Evolutionary conservation across 805 yeast genomes (phyloP), one percentile per base, ranked within the genome.

Genomic region (Saturnispora diversa): DNA sequence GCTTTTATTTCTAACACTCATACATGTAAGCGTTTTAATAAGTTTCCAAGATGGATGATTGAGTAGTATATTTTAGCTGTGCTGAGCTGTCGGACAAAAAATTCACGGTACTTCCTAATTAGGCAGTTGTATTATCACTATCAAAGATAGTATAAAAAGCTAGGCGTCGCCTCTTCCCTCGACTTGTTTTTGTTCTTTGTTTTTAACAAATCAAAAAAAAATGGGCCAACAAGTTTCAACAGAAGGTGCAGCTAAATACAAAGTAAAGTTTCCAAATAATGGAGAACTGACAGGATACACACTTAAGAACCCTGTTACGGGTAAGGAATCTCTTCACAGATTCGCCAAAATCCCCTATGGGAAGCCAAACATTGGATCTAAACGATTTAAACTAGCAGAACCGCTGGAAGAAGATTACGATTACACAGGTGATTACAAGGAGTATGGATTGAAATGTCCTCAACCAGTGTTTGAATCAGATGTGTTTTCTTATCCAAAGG

Each of bases 261-360:
- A 34, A 5, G 37, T 52, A 5, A 15, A 35, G 11, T 52, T 54
- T 17, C 55, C 58, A 4, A 50, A 50, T 4, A 50, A 52, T 26
- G 65, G 65, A n/a, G 45, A 45, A 3, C 38, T 60, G 23, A 56
- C 57, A 1, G 65, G 63, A 2, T 49, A 46, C 41, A 52, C 56
- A 1, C 45, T 51, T 33, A 40, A 39, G 12, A 28, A 39, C 25
- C 42, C 39, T 1, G 13, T 15, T 19, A 43, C 50, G 9, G 43
- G 47, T 2, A 45, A 51, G n/a, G 47, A 47, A 1, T 41, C 58
- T 23, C 44, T 53, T n/a, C 51, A 54, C 19, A 49, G 64, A 38
- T 60, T 50, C 40, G 49, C 60, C n/a, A 46, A 54, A 13, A 56
- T 66, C 28, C 65, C 66, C 3, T 66, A 51, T 44, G 65, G 68